A percentile compares a stretch with the other conserved stretches of the same genome.
phyloP scores from a whole-genome alignment of 805 yeast genomes.

The Candida maris region DNA sequence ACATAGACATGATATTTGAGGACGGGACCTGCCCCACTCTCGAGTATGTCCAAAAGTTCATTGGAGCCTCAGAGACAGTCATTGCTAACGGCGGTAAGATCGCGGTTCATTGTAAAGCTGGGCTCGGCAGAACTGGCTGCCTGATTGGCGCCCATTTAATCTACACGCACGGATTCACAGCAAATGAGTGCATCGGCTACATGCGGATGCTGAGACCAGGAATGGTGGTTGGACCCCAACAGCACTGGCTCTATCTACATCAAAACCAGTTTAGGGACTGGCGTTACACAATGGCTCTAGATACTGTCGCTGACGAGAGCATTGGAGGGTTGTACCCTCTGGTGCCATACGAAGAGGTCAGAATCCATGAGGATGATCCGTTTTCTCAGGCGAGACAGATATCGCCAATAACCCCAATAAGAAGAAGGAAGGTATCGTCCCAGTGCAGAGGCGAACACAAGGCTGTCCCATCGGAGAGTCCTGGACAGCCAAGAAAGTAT shows the following conservation, averaged over 20 bases:
- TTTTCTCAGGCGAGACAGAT: slow-evolving; percentile 26
- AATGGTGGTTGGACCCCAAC: slow-evolving; percentile 99
- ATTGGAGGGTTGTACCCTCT: slow-evolving; percentile 68
- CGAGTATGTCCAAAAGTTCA: slow-evolving; percentile 86
- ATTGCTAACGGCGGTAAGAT: slow-evolving; percentile 85
- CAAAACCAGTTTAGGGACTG: slow-evolving; percentile 96
- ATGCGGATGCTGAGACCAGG: slow-evolving; percentile 97
- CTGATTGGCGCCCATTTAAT: slow-evolving; percentile 95
- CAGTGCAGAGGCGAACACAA: slow-evolving; percentile 60
- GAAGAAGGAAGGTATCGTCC: slow-evolving; percentile 68
- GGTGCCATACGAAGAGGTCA: slow-evolving; percentile 51
- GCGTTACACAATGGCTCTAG: slow-evolving; percentile 86
- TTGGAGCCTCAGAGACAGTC: slow-evolving; percentile 92
- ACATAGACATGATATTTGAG: slow-evolving; percentile 93
- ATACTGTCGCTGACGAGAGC: slow-evolving; percentile 58
- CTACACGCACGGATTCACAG: slow-evolving; percentile 95
- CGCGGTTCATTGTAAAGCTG: slow-evolving; percentile 99
- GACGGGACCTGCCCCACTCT: slow-evolving; percentile 98
- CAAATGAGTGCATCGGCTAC: slow-evolving; percentile 93
- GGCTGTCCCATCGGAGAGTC: slow-evolving; percentile 88
- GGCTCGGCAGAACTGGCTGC: slow-evolving; percentile 96
- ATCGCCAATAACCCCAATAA: slow-evolving; percentile 67
- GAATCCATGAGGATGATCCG: slow-evolving; percentile 39
- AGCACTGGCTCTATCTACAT: slow-evolving; percentile 95
- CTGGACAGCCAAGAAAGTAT: slow-evolving; percentile 92